Percentiles rank a stretch among this genome's conserved stretches.
phyloP scores from a whole-genome alignment of 768 basidiomycete species.

The Phaeotremella fagi region DNA sequence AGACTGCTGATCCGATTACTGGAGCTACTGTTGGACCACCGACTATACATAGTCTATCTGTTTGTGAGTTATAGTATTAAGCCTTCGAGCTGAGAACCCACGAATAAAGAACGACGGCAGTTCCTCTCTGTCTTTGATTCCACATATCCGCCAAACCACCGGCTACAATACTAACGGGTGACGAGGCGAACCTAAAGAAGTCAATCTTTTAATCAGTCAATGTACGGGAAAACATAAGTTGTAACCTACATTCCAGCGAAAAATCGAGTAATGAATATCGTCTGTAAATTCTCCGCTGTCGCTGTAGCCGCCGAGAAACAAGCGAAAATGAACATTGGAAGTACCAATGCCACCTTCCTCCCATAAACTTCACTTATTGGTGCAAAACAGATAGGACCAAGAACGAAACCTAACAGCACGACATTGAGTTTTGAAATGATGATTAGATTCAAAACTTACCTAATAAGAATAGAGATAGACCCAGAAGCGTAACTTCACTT shows the following conservation, averaged over 20 bases:
- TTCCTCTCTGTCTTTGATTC: constrained; percentile 28
- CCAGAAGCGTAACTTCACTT: constrained; percentile 42
- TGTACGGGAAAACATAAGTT: not conserved
- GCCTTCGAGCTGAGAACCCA: not conserved
- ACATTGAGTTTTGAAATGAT: too few relatives aligned
- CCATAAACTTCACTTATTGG: constrained; percentile 46
- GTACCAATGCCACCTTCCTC: constrained; percentile 32
- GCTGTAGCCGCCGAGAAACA: constrained; percentile 48
- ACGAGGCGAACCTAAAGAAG: constrained; percentile 23
- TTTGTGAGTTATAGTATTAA: not conserved
- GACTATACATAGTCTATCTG: constrained; percentile 39
- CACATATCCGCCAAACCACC: constrained; percentile 39
- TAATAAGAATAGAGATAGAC: constrained; percentile 29
- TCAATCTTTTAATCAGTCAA: not conserved
- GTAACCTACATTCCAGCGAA: constrained; percentile 5
- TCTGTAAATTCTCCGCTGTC: constrained; percentile 44
- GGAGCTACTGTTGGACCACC: constrained; percentile 46
- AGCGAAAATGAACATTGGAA: constrained; percentile 43
- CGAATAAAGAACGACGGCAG: constrained; percentile 46
- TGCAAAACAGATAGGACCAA: constrained; percentile 40
- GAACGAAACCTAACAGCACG: constrained; percentile 10
- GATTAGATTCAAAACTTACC: constrained; percentile 11
- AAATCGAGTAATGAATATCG: constrained; percentile 48
- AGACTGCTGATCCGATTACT: constrained; percentile 42
- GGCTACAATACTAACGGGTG: constrained; percentile 40